Conservation (phyloP, 164 flowering plant species). For the Malania oleifera region DNA sequence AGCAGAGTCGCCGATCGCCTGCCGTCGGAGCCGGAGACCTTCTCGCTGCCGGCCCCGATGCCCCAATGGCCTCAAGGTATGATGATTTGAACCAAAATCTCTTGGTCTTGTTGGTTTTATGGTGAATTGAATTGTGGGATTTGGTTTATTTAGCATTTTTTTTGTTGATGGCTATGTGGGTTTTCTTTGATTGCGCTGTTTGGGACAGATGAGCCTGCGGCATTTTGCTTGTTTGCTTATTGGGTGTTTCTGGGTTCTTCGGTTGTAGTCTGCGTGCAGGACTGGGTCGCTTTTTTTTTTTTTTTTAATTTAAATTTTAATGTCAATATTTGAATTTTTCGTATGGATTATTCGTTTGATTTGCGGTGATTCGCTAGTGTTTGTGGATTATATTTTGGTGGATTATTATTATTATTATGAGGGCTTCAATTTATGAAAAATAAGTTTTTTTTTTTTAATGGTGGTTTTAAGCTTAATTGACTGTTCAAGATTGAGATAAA, state of each 20-base stretch:
- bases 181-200: not conserved
- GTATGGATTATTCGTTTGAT: no score
- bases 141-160: not conserved
- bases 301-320: no score
- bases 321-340: no score
- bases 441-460: no score
- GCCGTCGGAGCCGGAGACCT: slow-evolving; percentile 22
- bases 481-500: no score
- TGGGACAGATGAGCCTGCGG: not conserved
- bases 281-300: not conserved
- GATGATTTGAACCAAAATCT: not conserved
- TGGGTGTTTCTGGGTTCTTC: not conserved
- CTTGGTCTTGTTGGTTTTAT: not conserved
- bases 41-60: slow-evolving; percentile 39
- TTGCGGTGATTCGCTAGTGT: not conserved
- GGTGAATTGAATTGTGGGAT: not conserved
- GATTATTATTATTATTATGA: no score
- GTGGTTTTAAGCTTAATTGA: no score
- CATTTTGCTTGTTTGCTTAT: not conserved
- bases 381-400: no score
- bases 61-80: slow-evolving; percentile 48
- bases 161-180: not conserved
- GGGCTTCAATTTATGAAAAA: no score
- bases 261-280: not conserved
- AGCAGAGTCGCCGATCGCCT: slow-evolving; percentile 12